Conservation (phyloP, 306 rosid genomes). For the Parietaria judaica region DNA sequence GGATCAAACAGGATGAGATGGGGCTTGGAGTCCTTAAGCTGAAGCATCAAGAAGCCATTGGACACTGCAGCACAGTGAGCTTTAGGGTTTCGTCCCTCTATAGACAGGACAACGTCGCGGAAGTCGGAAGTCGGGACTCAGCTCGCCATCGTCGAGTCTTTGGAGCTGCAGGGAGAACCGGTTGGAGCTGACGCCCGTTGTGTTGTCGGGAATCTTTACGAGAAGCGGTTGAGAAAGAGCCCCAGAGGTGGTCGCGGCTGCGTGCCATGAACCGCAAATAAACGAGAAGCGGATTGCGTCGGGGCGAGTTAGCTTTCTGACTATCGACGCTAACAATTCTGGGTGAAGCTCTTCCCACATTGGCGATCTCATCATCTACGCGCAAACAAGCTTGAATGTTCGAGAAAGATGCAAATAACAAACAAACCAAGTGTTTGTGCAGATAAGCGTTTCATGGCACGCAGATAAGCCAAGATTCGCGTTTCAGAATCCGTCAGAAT, state of each 20-base stretch:
- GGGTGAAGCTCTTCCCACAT: neutral
- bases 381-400: too few relatives aligned
- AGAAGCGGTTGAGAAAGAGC: neutral
- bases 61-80: constrained; percentile 6
- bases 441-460: too few relatives aligned
- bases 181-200: neutral
- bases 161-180: neutral
- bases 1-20: neutral
- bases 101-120: neutral
- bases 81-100: neutral
- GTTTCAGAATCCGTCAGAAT: too few relatives aligned
- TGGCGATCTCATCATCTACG: too few relatives aligned
- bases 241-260: neutral
- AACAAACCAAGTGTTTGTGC: too few relatives aligned
- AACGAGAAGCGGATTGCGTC: neutral
- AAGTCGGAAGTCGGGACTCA: neutral
- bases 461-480: too few relatives aligned
- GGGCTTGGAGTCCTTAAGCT: neutral
- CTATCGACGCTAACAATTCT: neutral
- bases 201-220: neutral
- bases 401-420: too few relatives aligned
- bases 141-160: neutral
- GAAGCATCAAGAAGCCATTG: constrained; percentile 3
- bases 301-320: neutral
- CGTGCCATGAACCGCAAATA: neutral